Evolutionary conservation across 306 rosid species (phyloP).

Genomic region (Cucumis sativus): DNA sequence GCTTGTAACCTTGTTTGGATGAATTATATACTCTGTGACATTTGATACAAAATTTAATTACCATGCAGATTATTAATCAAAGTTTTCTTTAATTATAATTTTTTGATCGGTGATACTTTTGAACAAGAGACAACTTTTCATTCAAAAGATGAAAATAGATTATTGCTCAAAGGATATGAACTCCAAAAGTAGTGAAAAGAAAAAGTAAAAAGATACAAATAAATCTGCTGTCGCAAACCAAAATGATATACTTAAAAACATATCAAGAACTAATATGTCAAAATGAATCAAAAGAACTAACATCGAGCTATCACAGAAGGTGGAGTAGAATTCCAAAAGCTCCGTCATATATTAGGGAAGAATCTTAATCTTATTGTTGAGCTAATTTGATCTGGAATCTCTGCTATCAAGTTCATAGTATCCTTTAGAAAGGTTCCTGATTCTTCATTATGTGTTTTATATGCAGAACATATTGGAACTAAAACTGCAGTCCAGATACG

Average conservation of each 20-base stretch:
- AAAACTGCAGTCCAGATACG: constrained; percentile 99
- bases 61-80: neutral
- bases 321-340: too few relatives aligned
- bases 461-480: constrained; percentile 94
- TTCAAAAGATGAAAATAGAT: too few relatives aligned
- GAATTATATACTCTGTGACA: neutral
- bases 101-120: neutral
- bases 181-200: too few relatives aligned
- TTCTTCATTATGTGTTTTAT: constrained; percentile 12
- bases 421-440: neutral
- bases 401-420: neutral
- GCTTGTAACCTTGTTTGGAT: neutral
- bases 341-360: too few relatives aligned
- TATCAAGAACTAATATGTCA: too few relatives aligned
- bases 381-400: constrained; percentile 1
- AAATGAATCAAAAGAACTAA: too few relatives aligned
- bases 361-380: neutral
- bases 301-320: too few relatives aligned
- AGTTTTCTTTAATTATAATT: neutral
- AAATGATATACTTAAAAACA: too few relatives aligned
- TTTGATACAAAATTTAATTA: neutral
- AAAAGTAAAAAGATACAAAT: too few relatives aligned
- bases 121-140: too few relatives aligned
- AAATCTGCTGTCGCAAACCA: too few relatives aligned
- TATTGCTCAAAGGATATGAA: too few relatives aligned